phyloP scores from a whole-genome alignment of 495 filamentous ascomycete genomes.

The Annulohypoxylon moriforme region DNA sequence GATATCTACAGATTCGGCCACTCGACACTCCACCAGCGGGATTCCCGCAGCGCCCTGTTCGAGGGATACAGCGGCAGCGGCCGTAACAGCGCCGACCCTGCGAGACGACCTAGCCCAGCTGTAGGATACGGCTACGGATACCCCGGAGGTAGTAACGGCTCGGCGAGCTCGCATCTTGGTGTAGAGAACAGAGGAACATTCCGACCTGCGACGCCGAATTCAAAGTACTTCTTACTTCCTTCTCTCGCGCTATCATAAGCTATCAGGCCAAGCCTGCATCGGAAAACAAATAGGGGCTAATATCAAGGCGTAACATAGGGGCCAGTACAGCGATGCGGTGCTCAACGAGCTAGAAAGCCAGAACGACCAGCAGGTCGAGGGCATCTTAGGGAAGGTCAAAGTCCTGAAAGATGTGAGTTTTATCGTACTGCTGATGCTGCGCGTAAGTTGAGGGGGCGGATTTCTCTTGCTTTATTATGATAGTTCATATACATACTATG shows the following conservation, averaged over 20 bases:
- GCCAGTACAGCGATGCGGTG: constrained; percentile 93
- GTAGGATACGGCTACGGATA: constrained; percentile 71
- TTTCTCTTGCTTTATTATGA: constrained; percentile 14
- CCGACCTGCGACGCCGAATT: constrained; percentile 82
- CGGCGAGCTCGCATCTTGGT: constrained; percentile 45
- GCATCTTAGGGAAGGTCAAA: constrained; percentile 89
- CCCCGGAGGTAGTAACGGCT: constrained; percentile 50
- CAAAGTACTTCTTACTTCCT: constrained; percentile 64
- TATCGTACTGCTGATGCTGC: constrained; percentile 30
- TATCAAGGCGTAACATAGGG: constrained; percentile 59
- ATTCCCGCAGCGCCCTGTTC: constrained; percentile 90
- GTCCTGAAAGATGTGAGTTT: constrained; percentile 88
- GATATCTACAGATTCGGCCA: constrained; percentile 63
- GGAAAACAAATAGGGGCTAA: not conserved
- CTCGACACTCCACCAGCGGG: constrained; percentile 79
- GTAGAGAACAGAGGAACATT: constrained; percentile 53
- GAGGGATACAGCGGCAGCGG: constrained; percentile 79
- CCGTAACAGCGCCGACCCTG: constrained; percentile 52
- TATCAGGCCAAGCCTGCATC: not conserved
- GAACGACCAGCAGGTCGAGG: constrained; percentile 91
- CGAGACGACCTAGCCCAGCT: constrained; percentile 63
- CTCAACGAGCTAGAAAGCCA: constrained; percentile 94
- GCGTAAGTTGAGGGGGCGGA: constrained; percentile 27
- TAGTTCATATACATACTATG: not conserved
- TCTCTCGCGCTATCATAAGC: not conserved